These are phyloP conservation scores for Neoboletus magnificus DNA, from an alignment of 768 basidiomycete genomes.

Conservation along the genomic window DNA sequence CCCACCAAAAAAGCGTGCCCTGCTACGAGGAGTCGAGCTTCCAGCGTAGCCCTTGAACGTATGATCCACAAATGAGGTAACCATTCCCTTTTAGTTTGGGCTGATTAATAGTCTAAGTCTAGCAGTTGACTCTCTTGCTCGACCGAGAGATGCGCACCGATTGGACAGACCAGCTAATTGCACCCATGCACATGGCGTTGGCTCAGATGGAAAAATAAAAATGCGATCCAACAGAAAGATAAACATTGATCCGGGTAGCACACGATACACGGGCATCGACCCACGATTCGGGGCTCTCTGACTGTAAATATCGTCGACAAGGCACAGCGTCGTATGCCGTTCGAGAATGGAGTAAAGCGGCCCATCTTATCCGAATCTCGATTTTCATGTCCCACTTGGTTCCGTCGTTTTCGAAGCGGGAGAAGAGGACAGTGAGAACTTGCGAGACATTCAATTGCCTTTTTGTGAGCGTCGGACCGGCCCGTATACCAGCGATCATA, in stretches of 20 bases:
- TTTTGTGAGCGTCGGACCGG: neutral
- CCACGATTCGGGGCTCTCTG: neutral
- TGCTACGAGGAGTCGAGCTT: neutral
- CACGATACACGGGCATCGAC: neutral
- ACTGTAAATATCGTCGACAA: neutral
- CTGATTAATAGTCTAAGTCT: neutral
- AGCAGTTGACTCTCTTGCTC: neutral
- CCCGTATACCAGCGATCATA: neutral
- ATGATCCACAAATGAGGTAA: neutral
- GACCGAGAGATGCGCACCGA: neutral
- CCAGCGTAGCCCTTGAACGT: neutral
- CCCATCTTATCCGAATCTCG: neutral
- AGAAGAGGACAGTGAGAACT: neutral
- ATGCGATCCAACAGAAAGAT: neutral
- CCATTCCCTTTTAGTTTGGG: neutral
- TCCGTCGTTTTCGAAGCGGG: neutral
- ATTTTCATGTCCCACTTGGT: neutral
- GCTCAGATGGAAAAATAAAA: neutral
- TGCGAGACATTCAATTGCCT: neutral
- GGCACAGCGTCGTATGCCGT: neutral
- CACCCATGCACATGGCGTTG: neutral
- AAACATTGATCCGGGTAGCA: neutral
- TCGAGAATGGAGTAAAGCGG: neutral
- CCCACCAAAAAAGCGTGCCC: neutral
- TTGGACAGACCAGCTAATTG: neutral